Base-by-base conservation (phyloP, 2,329 filamentous ascomycete genomes). In the Colletotrichum sp. region DNA sequence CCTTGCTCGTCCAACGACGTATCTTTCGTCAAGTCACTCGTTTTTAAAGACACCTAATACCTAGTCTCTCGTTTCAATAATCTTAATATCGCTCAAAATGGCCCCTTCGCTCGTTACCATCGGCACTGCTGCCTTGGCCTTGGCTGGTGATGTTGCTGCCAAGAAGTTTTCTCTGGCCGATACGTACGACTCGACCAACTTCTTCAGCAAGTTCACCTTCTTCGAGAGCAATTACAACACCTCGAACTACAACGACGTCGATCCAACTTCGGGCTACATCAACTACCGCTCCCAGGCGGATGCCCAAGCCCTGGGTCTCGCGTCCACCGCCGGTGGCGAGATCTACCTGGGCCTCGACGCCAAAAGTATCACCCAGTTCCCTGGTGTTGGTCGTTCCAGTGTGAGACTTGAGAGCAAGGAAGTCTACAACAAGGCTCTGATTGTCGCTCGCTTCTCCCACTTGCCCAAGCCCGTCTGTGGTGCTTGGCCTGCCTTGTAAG, bases 401-500 rank as follows among this genome's bases (percentile, higher is more conserved):
- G 91, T 96, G 39, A 89, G 94, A 55, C 82, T 96, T 16, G 90
- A 91, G 77, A 94, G 93, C 81, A 92, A 89, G 74, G 87, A 88
- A 61, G 82, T 84, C 7, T 96, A 93, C 85, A 91, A 88, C 77
- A 87, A 92, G 73, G 93, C 92, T 34, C 89, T 95, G 36, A 89
- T 96, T 79, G 91, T 96, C 60, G 87, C 93, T 60, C 92, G 95
- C 80, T 90, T 95, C 78, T 87, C 85, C 18, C 93, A 95, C 79
- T 92, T 96, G 85, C 93, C 94, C 36, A 87, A 86, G 70, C 87
- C 89, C 16, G 86, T 88, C 61, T 95, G 94, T 79, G 94, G 94
- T 67, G 88, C 90, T 13, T 96, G 94, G 94, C 94, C 94, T 4
- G 93, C 93, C 85, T 89, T 93, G 88, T 91, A 85, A 83, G 85